Evolutionary conservation across 768 basidiomycete genomes (phyloP).

Genomic region (Cystobasidium onofrii): DNA sequence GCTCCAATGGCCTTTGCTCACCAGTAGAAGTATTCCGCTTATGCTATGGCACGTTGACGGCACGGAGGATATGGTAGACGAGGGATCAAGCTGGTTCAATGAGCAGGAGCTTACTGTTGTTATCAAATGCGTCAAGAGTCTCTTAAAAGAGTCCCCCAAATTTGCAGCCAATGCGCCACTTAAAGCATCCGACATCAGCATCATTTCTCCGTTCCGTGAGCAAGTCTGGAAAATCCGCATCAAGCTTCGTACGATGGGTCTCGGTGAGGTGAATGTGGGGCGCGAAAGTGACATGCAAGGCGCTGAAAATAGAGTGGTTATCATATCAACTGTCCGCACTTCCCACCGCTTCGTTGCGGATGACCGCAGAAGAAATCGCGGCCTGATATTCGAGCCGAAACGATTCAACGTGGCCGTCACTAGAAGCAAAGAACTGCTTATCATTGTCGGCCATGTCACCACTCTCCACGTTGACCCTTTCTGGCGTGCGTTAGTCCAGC

Average conservation of each 20-base stretch:
- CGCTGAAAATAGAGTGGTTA: conserved; percentile 43
- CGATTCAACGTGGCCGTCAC: conserved; percentile 48
- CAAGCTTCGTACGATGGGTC: conserved; percentile 37
- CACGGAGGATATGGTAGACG: conserved; percentile 45
- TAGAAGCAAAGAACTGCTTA: conserved; percentile 46
- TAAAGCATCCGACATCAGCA: conserved; percentile 43
- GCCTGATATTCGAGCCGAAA: conserved; percentile 45
- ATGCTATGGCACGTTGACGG: conserved; percentile 42
- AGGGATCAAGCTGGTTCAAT: conserved; percentile 46
- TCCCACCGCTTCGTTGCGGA: conserved; percentile 42
- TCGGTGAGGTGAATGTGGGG: conserved; percentile 45
- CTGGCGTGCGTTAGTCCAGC: conserved; percentile 45
- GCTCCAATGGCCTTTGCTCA: conserved; percentile 39
- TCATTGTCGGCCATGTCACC: conserved; percentile 45
- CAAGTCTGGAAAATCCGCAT: conserved; percentile 46
- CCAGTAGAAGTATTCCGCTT: conserved; percentile 43
- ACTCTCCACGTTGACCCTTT: conserved; percentile 42
- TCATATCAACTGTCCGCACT: conserved; percentile 41
- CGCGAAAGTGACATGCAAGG: conserved; percentile 47
- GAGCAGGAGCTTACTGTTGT: conserved; percentile 35
- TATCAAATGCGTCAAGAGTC: not conserved
- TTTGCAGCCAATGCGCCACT: conserved; percentile 18
- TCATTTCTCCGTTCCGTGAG: conserved; percentile 47
- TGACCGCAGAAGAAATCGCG: conserved; percentile 44
- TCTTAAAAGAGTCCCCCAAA: not conserved